These are phyloP conservation scores for Mortierella sp. DNA, from an alignment of 371 early-diverging fungal species.

Conservation along the genomic window DNA sequence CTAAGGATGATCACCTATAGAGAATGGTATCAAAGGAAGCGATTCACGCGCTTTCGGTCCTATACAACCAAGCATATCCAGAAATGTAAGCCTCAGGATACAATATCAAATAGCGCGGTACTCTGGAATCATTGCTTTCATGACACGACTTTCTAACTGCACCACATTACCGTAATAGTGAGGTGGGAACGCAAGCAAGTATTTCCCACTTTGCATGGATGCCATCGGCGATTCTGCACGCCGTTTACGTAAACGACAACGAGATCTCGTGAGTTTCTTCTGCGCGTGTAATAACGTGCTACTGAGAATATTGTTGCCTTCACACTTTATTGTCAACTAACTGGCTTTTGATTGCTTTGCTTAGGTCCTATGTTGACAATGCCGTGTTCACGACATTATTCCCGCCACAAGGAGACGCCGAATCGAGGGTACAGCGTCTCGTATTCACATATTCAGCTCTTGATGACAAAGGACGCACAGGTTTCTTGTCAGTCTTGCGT, in stretches of 20 bases:
- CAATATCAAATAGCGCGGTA: too few relatives aligned
- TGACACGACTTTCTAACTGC: neutral
- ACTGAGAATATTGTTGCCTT: neutral
- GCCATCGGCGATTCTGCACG: conserved; percentile 78
- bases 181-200: conserved; percentile 30
- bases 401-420: conserved; percentile 47
- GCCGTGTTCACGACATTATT: conserved; percentile 69
- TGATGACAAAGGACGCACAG: conserved; percentile 46
- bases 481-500: conserved; percentile 41
- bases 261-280: conserved; percentile 69
- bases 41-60: conserved; percentile 71
- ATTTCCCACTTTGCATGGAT: conserved; percentile 80
- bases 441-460: conserved; percentile 25
- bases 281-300: neutral
- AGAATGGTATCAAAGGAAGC: conserved; percentile 77
- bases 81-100: conserved; percentile 69
- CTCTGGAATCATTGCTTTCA: too few relatives aligned
- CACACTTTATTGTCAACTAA: neutral
- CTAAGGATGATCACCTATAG: conserved; percentile 33
- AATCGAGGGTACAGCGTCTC: conserved; percentile 33
- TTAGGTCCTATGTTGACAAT: conserved; percentile 70
- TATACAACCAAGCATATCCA: conserved; percentile 76
- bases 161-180: conserved; percentile 11
- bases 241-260: conserved; percentile 83
- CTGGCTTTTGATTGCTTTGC: neutral